Percentiles rank a stretch among this genome's conserved stretches.
Evolutionary conservation across 257 asterid genomes (phyloP).

Genomic region (Lycium ferocissimum): DNA sequence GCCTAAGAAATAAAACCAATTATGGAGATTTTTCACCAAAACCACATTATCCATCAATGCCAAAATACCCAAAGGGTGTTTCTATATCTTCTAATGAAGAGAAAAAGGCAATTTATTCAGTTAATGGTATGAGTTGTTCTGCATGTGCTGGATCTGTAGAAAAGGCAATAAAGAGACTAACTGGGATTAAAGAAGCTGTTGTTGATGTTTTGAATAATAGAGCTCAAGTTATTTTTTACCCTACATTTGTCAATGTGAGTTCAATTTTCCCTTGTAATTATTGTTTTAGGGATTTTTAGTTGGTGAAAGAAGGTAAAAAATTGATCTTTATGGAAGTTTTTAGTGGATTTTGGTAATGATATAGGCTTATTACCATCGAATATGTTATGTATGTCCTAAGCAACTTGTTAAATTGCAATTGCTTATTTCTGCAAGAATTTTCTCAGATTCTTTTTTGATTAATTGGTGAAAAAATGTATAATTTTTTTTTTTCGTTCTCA

Average conservation of each 20-base stretch:
- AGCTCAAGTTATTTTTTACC: constrained; percentile 69
- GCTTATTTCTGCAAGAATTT: not conserved
- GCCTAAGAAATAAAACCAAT: constrained; percentile 36
- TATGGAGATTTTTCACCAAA: constrained; percentile 36
- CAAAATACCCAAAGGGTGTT: constrained; percentile 42
- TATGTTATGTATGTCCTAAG: not conserved
- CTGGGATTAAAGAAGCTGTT: constrained; percentile 82
- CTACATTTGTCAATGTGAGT: constrained; percentile 59
- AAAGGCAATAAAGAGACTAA: constrained; percentile 80
- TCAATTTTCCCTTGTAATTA: not conserved
- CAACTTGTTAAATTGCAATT: not conserved
- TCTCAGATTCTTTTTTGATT: not conserved
- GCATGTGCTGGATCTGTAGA: constrained; percentile 93
- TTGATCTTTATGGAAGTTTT: not conserved
- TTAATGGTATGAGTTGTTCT: constrained; percentile 85
- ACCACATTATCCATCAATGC: constrained; percentile 56
- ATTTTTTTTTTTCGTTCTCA: not conserved
- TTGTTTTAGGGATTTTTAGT: not conserved
- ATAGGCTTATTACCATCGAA: not conserved
- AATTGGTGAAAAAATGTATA: not conserved
- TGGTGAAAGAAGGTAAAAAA: not conserved
- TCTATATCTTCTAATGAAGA: constrained; percentile 38
- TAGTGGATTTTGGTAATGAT: no score
- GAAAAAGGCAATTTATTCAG: constrained; percentile 64
- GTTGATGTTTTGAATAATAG: constrained; percentile 76